A percentile compares a stretch with the other conserved stretches of the same genome.
Conservation (phyloP, 305 asterid species). For the Rubia balearica region DNA sequence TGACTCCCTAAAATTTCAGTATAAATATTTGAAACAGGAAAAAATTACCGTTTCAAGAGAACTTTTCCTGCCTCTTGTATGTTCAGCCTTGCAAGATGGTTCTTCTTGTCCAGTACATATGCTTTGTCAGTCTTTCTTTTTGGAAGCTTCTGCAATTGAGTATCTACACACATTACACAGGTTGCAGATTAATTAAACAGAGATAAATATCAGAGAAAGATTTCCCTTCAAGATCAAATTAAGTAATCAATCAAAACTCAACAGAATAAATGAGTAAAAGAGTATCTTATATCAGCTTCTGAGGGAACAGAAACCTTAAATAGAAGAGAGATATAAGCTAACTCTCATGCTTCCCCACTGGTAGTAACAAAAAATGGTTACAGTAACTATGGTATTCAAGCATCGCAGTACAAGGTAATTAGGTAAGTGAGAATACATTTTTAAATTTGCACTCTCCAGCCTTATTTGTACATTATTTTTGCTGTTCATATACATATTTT, state of each 20-base stretch:
- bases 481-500: not conserved
- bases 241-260: not conserved
- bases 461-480: no score
- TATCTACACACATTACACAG: slow-evolving; percentile 61
- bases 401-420: not conserved
- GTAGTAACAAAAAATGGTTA: not conserved
- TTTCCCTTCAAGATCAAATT: not conserved
- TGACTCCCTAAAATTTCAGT: not conserved
- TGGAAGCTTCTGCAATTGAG: slow-evolving; percentile 99
- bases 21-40: not conserved
- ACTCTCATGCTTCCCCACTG: not conserved
- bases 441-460: no score
- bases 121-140: slow-evolving; percentile 94
- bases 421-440: no score
- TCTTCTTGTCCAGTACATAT: slow-evolving; percentile 80
- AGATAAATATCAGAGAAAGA: not conserved
- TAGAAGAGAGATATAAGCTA: not conserved
- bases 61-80: slow-evolving; percentile 89
- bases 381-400: not conserved
- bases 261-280: not conserved
- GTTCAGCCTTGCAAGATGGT: slow-evolving; percentile 92
- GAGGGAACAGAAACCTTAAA: no score
- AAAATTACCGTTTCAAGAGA: slow-evolving; percentile 72
- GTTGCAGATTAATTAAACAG: slow-evolving; percentile 10
- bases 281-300: not conserved